These are phyloP conservation scores for Tuber aestivum DNA, from an alignment of 495 filamentous ascomycete genomes.

Conservation along the genomic window DNA sequence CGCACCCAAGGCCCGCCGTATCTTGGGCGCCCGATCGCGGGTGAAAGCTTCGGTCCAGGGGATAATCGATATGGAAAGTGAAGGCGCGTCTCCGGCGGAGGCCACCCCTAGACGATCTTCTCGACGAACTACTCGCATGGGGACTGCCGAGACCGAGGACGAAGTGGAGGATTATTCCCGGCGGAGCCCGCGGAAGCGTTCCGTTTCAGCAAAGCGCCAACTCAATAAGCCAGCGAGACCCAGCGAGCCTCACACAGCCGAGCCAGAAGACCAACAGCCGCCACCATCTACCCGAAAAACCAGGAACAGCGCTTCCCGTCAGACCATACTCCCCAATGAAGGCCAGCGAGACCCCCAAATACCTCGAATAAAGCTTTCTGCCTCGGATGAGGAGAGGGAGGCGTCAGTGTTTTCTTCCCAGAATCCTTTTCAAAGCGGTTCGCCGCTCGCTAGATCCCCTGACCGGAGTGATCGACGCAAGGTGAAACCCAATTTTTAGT, in stretches of 20 bases:
- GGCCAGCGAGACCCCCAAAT: constrained; percentile 18
- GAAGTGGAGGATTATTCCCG: constrained; percentile 46
- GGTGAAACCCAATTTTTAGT: constrained; percentile 9
- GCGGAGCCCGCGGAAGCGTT: constrained; percentile 44
- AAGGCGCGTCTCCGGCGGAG: constrained; percentile 48
- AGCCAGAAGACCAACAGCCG: constrained; percentile 41
- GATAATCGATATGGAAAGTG: constrained; percentile 75
- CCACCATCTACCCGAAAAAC: constrained; percentile 50
- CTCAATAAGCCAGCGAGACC: constrained; percentile 54
- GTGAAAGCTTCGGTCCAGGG: constrained; percentile 76
- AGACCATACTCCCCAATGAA: constrained; percentile 21
- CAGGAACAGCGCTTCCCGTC: constrained; percentile 47
- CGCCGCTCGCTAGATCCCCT: constrained; percentile 36
- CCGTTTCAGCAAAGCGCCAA: constrained; percentile 42
- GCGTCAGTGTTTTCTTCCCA: constrained; percentile 64
- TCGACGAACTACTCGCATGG: constrained; percentile 44
- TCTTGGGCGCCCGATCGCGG: constrained; percentile 64
- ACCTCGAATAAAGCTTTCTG: constrained; percentile 39
- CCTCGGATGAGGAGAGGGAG: constrained; percentile 44
- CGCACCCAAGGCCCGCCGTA: constrained; percentile 65
- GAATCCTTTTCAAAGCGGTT: constrained; percentile 90
- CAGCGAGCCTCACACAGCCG: constrained; percentile 50
- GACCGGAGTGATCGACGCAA: constrained; percentile 34
- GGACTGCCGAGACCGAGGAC: constrained; percentile 67
- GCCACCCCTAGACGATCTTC: constrained; percentile 34